Evolutionary conservation across 345 rosid species (phyloP).

Genomic region (Gossypium rotundifolium): DNA sequence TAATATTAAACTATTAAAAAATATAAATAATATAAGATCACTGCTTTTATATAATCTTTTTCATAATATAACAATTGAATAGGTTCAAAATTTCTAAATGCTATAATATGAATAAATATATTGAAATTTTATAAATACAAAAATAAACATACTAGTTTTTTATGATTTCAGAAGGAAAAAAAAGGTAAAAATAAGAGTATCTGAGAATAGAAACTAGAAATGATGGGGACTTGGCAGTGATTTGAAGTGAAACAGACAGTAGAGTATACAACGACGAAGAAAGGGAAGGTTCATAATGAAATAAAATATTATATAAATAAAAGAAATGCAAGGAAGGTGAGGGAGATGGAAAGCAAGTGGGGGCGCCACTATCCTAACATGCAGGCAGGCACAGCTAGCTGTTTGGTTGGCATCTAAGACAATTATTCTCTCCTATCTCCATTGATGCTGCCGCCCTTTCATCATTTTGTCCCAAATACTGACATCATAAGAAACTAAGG

Average conservation of each 20-base stretch:
- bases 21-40: no score
- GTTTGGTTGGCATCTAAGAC: background rate
- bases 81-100: no score
- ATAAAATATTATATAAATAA: no score
- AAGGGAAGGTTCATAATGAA: constrained; percentile 1
- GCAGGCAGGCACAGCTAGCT: background rate
- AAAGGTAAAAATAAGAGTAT: background rate
- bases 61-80: no score
- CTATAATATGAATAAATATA: no score
- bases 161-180: background rate
- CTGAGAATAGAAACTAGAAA: background rate
- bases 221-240: background rate
- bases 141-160: no score
- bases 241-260: background rate
- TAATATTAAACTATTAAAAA: no score
- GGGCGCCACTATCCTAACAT: background rate
- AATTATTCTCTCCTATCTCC: background rate
- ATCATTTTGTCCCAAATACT: background rate
- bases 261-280: background rate
- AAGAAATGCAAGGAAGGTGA: background rate
- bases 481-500: background rate
- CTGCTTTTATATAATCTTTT: accelerated
- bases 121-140: background rate
- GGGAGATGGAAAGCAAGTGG: background rate
- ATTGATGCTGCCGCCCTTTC: background rate